phyloP scores from a whole-genome alignment of 179 eudicot genomes.

The Pouteria campechiana region DNA sequence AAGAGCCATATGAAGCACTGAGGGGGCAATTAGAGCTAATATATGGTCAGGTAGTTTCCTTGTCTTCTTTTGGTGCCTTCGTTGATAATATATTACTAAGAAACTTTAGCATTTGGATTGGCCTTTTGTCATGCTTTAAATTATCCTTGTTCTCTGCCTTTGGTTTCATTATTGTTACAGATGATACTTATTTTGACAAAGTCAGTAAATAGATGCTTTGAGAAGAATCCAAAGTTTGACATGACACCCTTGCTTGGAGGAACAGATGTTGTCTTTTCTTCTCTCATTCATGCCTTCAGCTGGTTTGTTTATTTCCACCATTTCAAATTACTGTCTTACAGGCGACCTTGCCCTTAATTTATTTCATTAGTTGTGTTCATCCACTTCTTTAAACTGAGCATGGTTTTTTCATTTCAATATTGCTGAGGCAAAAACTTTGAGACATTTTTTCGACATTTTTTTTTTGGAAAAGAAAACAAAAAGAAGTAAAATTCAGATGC shows the following conservation, averaged over 20 bases:
- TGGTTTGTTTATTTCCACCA: constrained; percentile 46
- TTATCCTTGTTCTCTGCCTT: too few species aligned
- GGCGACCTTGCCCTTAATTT: constrained; percentile 1
- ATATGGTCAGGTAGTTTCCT: constrained; percentile 73
- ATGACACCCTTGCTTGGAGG: constrained; percentile 99
- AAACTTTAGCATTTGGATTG: too few species aligned
- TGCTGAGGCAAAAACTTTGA: too few species aligned
- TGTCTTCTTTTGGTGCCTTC: too few species aligned
- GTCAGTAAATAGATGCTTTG: constrained; percentile 90
- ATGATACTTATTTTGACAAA: constrained; percentile 93
- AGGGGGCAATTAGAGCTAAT: constrained; percentile 83
- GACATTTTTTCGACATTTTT: too few species aligned
- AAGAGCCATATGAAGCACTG: constrained; percentile 82
- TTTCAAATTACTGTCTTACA: constrained; percentile 2
- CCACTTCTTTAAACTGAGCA: too few species aligned
- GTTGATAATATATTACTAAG: too few species aligned
- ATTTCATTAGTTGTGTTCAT: too few species aligned
- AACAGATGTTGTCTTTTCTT: constrained; percentile 90
- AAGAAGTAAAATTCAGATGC: too few species aligned
- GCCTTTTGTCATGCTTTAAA: too few species aligned
- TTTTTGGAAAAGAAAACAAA: too few species aligned
- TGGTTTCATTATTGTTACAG: constrained; percentile 31
- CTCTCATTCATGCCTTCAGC: constrained; percentile 94
- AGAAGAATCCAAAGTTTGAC: constrained; percentile 94
- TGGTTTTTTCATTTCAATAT: too few species aligned